These are phyloP conservation scores for Neurospora sp. DNA, from an alignment of 495 filamentous ascomycete species.

Conservation along the genomic window DNA sequence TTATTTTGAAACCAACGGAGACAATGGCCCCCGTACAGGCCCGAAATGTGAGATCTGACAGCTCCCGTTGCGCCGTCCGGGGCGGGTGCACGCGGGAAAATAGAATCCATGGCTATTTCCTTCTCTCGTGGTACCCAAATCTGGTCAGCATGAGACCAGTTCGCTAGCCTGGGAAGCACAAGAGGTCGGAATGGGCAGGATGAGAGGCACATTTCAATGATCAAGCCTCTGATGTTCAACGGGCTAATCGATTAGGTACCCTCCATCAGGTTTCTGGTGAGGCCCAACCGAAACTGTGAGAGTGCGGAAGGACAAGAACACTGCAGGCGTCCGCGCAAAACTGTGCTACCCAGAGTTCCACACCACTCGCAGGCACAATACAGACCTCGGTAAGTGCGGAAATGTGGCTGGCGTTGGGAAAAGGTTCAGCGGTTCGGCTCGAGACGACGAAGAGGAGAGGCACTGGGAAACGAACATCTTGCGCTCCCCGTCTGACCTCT, in stretches of 20 bases:
- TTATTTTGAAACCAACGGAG: too few relatives aligned
- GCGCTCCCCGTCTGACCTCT: neutral
- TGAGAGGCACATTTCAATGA: conserved; percentile 5
- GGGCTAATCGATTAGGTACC: neutral
- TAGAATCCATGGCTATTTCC: neutral
- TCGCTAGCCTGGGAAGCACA: neutral
- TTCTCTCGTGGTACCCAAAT: conserved; percentile 9
- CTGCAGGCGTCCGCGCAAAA: neutral
- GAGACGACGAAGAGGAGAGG: neutral
- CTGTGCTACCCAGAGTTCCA: neutral
- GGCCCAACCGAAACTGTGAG: neutral
- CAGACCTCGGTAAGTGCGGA: neutral
- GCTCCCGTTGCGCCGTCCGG: conserved; percentile 1
- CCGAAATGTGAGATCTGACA: conserved; percentile 24
- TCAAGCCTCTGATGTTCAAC: neutral
- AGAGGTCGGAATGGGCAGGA: neutral
- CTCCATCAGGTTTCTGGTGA: neutral
- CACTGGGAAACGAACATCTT: neutral
- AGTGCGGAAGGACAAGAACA: neutral
- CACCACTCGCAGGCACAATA: neutral
- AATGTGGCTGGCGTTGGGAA: neutral
- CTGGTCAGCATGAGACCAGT: neutral
- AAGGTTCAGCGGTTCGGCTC: neutral
- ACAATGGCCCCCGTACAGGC: too few relatives aligned
- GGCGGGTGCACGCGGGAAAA: conserved; percentile 6